Evolutionary conservation across 1,284 basidiomycete genomes (phyloP).

Genomic region (Pyrrhoderma lamaoense): DNA sequence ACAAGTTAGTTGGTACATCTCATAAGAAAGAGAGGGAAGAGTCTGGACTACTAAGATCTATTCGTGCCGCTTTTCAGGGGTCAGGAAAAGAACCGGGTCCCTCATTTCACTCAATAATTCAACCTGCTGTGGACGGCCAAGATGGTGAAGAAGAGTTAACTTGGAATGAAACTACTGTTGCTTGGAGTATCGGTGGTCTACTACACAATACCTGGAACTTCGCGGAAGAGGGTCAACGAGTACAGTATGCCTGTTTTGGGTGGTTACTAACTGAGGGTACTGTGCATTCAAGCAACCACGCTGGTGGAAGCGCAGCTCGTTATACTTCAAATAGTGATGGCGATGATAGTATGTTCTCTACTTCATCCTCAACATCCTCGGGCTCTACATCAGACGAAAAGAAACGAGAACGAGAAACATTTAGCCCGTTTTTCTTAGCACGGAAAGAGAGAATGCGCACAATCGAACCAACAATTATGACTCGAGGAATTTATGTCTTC

Average conservation of each 20-base stretch:
- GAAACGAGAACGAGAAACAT: slow-evolving; percentile 26
- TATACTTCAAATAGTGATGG: slow-evolving; percentile 32
- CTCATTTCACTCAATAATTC: slow-evolving; percentile 31
- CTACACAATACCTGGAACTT: slow-evolving; percentile 73
- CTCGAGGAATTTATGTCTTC: slow-evolving; percentile 69
- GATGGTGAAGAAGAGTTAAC: slow-evolving; percentile 45
- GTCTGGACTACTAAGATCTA: slow-evolving; percentile 43
- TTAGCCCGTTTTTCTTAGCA: slow-evolving; percentile 31
- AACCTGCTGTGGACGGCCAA: slow-evolving; percentile 15
- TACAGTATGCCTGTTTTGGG: slow-evolving; percentile 73
- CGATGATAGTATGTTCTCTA: slow-evolving; percentile 13
- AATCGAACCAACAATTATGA: slow-evolving; percentile 13
- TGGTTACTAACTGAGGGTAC: slow-evolving; percentile 34
- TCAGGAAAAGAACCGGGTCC: slow-evolving; percentile 36
- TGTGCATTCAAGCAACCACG: slow-evolving; percentile 6
- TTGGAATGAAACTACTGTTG: slow-evolving; percentile 65
- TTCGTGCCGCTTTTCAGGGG: slow-evolving; percentile 45
- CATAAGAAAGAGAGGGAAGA: neutral
- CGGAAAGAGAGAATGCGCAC: slow-evolving; percentile 23
- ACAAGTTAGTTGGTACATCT: no score
- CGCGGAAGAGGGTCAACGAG: slow-evolving; percentile 56
- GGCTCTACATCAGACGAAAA: slow-evolving; percentile 27
- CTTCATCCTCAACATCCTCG: slow-evolving; percentile 21
- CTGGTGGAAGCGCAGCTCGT: slow-evolving; percentile 5
- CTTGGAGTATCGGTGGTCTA: slow-evolving; percentile 64